Conservation (phyloP, 2,329 filamentous ascomycete genomes). For the Sporothrix protearum region DNA sequence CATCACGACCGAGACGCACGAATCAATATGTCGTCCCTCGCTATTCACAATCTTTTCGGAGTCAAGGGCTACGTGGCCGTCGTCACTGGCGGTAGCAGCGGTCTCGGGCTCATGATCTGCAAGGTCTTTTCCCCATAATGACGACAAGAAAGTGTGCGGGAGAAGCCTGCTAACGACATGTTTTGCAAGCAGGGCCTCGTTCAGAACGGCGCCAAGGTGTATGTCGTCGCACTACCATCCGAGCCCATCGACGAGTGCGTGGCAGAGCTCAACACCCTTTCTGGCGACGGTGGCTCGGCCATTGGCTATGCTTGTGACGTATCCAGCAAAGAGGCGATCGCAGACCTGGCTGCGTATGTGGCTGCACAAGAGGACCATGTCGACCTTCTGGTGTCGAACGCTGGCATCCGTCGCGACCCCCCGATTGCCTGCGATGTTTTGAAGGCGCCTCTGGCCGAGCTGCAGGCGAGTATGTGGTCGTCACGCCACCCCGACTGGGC, state of each 20-base stretch:
- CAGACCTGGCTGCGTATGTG: constrained; percentile 56
- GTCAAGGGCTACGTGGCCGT: constrained; percentile 37
- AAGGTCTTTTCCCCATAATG: constrained; percentile 27
- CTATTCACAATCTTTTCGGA: constrained; percentile 10
- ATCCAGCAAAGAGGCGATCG: constrained; percentile 57
- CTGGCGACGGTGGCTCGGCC: constrained; percentile 33
- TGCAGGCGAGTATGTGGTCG: constrained; percentile 56
- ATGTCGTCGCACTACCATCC: constrained; percentile 63
- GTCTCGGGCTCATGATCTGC: constrained; percentile 36
- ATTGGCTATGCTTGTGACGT: constrained; percentile 54
- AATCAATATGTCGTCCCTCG: constrained; percentile 20
- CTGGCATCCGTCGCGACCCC: constrained; percentile 26
- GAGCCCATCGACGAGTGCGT: constrained; percentile 60
- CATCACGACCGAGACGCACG: not conserved
- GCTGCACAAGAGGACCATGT: constrained; percentile 51
- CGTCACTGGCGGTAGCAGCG: constrained; percentile 35
- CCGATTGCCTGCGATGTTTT: constrained; percentile 23
- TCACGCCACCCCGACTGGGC: constrained; percentile 55
- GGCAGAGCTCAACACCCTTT: constrained; percentile 57
- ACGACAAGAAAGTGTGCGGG: not conserved
- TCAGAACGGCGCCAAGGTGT: constrained; percentile 64
- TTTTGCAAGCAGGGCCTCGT: constrained; percentile 40
- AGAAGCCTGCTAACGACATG: constrained; percentile 27
- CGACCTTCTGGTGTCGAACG: constrained; percentile 33
- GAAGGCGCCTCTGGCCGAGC: constrained; percentile 21